Percentiles rank a stretch among this genome's conserved stretches.
phyloP scores from a whole-genome alignment of 2,329 filamentous ascomycete genomes.

The Tolypocladium tropicale region DNA sequence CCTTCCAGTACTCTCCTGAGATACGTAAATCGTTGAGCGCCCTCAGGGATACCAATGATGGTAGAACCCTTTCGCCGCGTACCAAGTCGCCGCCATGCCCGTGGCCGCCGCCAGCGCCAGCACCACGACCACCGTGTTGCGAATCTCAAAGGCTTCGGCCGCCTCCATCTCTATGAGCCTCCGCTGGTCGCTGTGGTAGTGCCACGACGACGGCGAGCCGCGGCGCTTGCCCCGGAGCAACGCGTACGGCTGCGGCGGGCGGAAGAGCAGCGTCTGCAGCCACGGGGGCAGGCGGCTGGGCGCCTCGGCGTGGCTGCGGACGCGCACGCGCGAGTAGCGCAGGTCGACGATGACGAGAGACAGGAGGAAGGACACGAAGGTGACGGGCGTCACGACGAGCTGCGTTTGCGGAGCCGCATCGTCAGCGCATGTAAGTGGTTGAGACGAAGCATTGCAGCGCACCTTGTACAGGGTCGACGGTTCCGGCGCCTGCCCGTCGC shows the following conservation, averaged over 20 bases:
- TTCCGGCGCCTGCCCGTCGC: background rate
- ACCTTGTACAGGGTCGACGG: background rate
- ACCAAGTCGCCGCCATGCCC: background rate
- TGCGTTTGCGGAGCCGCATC: slow-evolving; percentile 9
- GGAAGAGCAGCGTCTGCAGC: slow-evolving; percentile 31
- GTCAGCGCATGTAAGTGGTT: background rate
- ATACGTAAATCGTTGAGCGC: background rate
- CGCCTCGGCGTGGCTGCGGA: slow-evolving; percentile 22
- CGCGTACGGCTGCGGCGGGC: slow-evolving; percentile 27
- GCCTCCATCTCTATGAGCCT: slow-evolving; percentile 53
- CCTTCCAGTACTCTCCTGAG: background rate
- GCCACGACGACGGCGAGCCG: slow-evolving; percentile 14
- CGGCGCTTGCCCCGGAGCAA: slow-evolving; percentile 11
- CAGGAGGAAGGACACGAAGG: slow-evolving; percentile 54
- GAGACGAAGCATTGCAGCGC: background rate
- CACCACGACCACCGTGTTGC: slow-evolving; percentile 39
- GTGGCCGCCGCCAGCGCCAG: slow-evolving; percentile 25
- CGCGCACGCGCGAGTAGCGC: slow-evolving; percentile 40
- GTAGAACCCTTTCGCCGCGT: background rate
- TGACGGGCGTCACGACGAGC: slow-evolving; percentile 50
- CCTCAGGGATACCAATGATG: background rate
- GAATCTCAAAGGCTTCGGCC: slow-evolving; percentile 52
- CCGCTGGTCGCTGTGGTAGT: slow-evolving; percentile 46
- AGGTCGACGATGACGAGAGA: slow-evolving; percentile 55
- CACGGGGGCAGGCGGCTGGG: slow-evolving; percentile 23